Base-by-base conservation (phyloP, 129 eudicot genomes). In the Pittosporum tobira region DNA sequence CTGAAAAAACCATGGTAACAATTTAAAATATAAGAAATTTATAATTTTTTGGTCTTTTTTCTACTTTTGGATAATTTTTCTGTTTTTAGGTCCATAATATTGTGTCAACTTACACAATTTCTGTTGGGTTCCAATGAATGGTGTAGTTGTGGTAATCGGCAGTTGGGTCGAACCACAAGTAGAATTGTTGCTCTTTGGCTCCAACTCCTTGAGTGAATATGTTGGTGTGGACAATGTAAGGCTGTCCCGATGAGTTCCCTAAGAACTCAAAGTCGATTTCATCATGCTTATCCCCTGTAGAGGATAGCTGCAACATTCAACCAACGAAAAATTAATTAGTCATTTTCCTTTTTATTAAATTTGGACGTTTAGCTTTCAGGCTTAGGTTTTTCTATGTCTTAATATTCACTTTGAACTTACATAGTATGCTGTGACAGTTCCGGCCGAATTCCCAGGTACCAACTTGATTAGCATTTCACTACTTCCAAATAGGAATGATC, bases 261-360 rank as follows among this genome's bases (percentile, higher is more conserved):
- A 81, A 65, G 68, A 84, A 84, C 85, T 84, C 94, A 63, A 84
- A 84, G 67, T 84, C 88, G 57, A 84, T 81, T 67, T 84, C 94
- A 28, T 84, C 85, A 48, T 84, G 88, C 37, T 61, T 51, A 29
- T 52, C 71, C 2, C 89, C 95, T 0, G 53, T 72, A 19, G 95
- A 85, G 16, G 86, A 78, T 12, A 85, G 74, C 95, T 81, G 77
- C 74, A 45, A 67, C n/a, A 2, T 20, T 50, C 50, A 12, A 29
- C 31, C 34, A 46, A 12, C n/a, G n/a, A n/a, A n/a, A n/a, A 52
- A 28, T 19, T 4, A 36, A 43, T 48, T 46, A 40, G 13, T 14
- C 30, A 48, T 22, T 21, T 3, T 9, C 34, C 13, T 31, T 22
- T 20, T 21, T 30, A 45, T 56, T n/a, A 12, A 36, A 5, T 36